These are phyloP conservation scores for Achaetomiella virescens DNA, from an alignment of 495 filamentous ascomycete species.

Conservation along the genomic window DNA sequence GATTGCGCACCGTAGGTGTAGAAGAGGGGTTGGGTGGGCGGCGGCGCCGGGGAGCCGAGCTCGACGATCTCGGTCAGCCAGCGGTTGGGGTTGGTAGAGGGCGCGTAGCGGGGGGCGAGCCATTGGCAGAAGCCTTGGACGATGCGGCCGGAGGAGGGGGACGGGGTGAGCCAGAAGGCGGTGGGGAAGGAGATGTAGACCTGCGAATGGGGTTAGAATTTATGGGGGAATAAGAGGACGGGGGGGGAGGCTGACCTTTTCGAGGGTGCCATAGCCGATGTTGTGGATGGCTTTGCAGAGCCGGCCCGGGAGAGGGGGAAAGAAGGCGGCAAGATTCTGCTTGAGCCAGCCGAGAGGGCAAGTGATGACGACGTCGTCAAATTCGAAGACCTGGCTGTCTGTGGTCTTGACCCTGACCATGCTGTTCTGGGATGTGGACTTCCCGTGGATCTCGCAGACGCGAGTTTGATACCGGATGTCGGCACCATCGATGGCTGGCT, in stretches of 20 bases:
- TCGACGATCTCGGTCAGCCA: slow-evolving; percentile 82
- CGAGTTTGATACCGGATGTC: slow-evolving; percentile 51
- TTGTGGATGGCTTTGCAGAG: slow-evolving; percentile 65
- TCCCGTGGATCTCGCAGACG: slow-evolving; percentile 41
- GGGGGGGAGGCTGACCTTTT: slow-evolving; percentile 58
- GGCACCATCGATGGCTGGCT: slow-evolving; percentile 54
- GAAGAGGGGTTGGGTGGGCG: slow-evolving; percentile 80
- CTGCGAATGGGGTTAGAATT: slow-evolving; percentile 28
- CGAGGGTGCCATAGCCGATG: slow-evolving; percentile 81
- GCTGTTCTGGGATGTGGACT: slow-evolving; percentile 33
- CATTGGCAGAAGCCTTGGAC: slow-evolving; percentile 60
- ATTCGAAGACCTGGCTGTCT: slow-evolving; percentile 47
- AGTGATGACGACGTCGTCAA: slow-evolving; percentile 84
- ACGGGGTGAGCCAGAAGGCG: slow-evolving; percentile 49
- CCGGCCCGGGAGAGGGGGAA: slow-evolving; percentile 59
- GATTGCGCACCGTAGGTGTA: slow-evolving; percentile 73
- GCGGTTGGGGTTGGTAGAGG: slow-evolving; percentile 51
- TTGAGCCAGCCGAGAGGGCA: slow-evolving; percentile 87
- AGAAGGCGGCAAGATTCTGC: slow-evolving; percentile 62
- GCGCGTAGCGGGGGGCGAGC: slow-evolving; percentile 58
- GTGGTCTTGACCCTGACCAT: slow-evolving; percentile 50
- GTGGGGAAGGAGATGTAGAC: slow-evolving; percentile 80
- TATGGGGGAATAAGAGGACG: not conserved
- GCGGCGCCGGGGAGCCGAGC: slow-evolving; percentile 60
- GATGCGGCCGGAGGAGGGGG: slow-evolving; percentile 20